Evolutionary conservation across 208 protist species (phyloP), one percentile per base, ranked within the genome.

Genomic region (Trypanosomatidae sp.): DNA sequence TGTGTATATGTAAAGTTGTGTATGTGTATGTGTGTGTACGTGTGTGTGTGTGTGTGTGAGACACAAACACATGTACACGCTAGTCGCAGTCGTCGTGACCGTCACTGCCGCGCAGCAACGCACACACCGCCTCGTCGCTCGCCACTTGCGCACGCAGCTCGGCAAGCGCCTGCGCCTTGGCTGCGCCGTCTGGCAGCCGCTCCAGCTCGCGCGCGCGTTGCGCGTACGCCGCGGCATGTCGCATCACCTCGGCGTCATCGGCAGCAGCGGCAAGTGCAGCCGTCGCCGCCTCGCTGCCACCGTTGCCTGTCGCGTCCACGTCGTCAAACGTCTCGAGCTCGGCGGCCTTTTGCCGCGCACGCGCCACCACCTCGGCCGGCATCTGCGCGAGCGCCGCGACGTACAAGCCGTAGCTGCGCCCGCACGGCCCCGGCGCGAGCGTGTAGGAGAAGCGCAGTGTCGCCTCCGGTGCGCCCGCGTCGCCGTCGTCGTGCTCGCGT

Each of bases 331-430:
- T 71, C 57, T 96, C 86, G 56, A 93, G 73, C 50, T 88, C 82
- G 20, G 56, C 69, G 6, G 79, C 83, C 56, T 95, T 96, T n/a
- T 40, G 33, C 47, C 70, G 70, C 1, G 90, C 90, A 25, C 60
- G 55, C 19, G 52, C 50, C 30, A 96, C 69, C 24, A 96, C 91
- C 25, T 66, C 66, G 21, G 65, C 64, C 0, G 91, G 91, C 48
- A 96, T 45, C 19, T 86, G 61, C 5, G 88, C 84, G 13, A 96
- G 61, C 11, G 87, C 43, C 19, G 91, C 91, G 7, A 96, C 91
- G 66, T 95, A 84, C 22, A 96, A 46, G n/a, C 91, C 91, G 56
- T 91, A 96, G 50, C 85, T 95, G n/a, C 74, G 73, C 1, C 65
- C 76, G 54, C 84, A 94, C 4, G 91, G 78, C 0, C 88, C 88